These are phyloP conservation scores for Trichosanthes truncata DNA, from an alignment of 306 rosid genomes.

Conservation along the genomic window DNA sequence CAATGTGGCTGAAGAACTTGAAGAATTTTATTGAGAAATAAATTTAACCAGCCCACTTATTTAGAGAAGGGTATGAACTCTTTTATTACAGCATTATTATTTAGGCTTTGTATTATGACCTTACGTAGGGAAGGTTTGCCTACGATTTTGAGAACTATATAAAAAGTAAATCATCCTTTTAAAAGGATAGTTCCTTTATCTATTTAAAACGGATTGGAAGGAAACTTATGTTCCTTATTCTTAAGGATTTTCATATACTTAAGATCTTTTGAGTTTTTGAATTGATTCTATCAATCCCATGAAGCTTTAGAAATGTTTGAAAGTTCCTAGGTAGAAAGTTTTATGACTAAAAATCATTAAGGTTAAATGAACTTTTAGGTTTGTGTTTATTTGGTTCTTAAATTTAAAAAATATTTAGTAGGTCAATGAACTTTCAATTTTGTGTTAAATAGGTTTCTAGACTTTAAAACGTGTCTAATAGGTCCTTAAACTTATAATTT, in stretches of 20 bases:
- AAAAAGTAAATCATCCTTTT: neutral
- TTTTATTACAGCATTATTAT: neutral
- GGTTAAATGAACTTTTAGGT: too few species aligned
- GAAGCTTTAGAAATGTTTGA: neutral
- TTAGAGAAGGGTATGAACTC: neutral
- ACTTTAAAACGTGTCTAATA: too few species aligned
- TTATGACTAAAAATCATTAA: too few species aligned
- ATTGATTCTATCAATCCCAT: neutral
- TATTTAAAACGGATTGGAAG: neutral
- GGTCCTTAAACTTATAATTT: too few species aligned
- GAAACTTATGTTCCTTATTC: neutral
- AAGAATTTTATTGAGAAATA: conserved; percentile 60
- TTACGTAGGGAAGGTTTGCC: neutral
- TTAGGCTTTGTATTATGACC: neutral
- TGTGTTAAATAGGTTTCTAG: too few species aligned
- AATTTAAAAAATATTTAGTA: too few species aligned
- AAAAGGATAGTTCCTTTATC: neutral
- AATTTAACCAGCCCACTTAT: neutral
- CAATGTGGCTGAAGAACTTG: conserved; percentile 68
- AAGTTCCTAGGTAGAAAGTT: too few species aligned
- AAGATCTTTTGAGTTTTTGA: neutral
- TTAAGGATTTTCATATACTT: neutral
- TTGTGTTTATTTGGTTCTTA: too few species aligned
- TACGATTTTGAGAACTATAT: neutral
- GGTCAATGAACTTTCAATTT: too few species aligned